Evolutionary conservation across 2,329 filamentous ascomycete genomes (phyloP).

Genomic region (Neonectria faginata): DNA sequence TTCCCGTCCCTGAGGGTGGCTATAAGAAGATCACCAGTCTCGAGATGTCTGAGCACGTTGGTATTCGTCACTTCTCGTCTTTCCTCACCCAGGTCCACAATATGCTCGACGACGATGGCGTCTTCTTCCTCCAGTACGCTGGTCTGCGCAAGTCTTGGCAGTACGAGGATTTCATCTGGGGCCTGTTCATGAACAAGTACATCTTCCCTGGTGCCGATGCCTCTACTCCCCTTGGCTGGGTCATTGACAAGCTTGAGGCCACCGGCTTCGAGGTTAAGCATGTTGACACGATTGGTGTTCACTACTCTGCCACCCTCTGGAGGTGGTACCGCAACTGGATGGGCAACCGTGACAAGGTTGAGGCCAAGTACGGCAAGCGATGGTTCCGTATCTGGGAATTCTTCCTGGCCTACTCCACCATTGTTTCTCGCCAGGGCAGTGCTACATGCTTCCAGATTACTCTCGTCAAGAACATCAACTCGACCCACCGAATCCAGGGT

Average conservation of each 20-base stretch:
- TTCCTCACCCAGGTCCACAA: constrained; percentile 91
- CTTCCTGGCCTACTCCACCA: constrained; percentile 89
- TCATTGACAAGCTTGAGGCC: constrained; percentile 85
- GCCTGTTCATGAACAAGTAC: constrained; percentile 99
- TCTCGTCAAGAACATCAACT: constrained; percentile 93
- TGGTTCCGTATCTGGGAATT: constrained; percentile 99
- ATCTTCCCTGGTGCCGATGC: constrained; percentile 97
- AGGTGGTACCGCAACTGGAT: constrained; percentile 99
- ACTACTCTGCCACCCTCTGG: constrained; percentile 97
- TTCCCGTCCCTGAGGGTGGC: constrained; percentile 74
- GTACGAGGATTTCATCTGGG: constrained; percentile 98
- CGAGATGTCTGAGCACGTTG: constrained; percentile 99
- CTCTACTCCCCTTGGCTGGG: constrained; percentile 90
- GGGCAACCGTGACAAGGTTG: constrained; percentile 90
- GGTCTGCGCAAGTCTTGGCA: constrained; percentile 96
- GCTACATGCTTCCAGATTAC: constrained; percentile 92
- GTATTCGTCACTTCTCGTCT: constrained; percentile 84
- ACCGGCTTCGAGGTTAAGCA: constrained; percentile 81
- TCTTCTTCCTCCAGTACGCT: constrained; percentile 96
- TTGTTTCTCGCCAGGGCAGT: constrained; percentile 84
- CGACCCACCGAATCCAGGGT: constrained; percentile 85
- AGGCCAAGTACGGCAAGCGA: constrained; percentile 92
- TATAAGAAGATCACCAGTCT: constrained; percentile 98
- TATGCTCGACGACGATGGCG: constrained; percentile 96
- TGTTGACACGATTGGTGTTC: constrained; percentile 93